Base-by-base conservation (phyloP, 257 asterid species). In the Jacaranda mimosifolia region DNA sequence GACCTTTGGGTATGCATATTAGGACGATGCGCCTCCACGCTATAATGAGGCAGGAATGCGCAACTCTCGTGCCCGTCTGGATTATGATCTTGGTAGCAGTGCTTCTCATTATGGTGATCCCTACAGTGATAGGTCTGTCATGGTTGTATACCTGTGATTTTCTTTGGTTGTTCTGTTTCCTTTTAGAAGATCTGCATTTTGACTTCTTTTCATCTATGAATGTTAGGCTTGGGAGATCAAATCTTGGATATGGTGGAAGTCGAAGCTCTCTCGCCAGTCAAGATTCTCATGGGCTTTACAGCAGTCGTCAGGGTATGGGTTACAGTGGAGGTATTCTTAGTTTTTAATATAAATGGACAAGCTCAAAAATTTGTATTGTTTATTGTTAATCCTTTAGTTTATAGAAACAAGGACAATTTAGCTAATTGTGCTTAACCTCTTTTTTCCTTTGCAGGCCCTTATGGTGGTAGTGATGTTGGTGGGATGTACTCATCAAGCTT, bases 21-120 rank as follows among this genome's bases (percentile, higher is more conserved):
- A 96, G 98, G 98, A 93, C 65, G 97, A 92, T 55, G 89, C 80
- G 72, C 97, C 98, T 82, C 92, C 94, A 14, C 97, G 96, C 53
- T 96, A 90, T 83, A 35, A 86, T 46, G 99, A 96, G 59, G 53
- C 92, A n/a, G 97, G 97, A 64, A 83, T 80, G 71, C 97, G 98
- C 76, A 92, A 87, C 76, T 88, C 97, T 70, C 97, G 98, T 83
- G 89, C 98, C 73, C 97, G 97, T 69, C 69, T 92, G 77, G 98
- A 94, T 78, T 96, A 93, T 82, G 98, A 93, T 65, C 70, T 79
- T 81, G 88, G 89, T 68, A 86, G 89, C 66, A 84, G 97, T 78
- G 85, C 89, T 82, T 81, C 99, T 55, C 97, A 91, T 63, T 96
- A 96, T 48, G 87, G 87, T 70, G 99, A 93, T 83, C 84, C 93